Conservation (phyloP, 2,329 filamentous ascomycete genomes). For the Aspergillus aculeatus region DNA sequence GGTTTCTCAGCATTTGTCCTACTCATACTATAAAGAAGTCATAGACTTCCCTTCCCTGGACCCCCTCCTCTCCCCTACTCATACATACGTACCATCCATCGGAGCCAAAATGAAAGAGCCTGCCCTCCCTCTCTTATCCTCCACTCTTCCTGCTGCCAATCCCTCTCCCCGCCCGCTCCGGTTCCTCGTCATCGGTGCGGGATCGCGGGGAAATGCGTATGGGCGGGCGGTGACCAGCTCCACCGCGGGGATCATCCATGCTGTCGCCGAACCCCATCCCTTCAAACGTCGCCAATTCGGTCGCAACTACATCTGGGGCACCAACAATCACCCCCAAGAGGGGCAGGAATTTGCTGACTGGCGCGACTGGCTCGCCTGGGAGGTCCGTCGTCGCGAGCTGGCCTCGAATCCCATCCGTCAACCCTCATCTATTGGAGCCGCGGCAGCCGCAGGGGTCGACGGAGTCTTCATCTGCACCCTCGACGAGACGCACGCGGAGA, state of each 20-base stretch:
- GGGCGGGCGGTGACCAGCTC: slow-evolving; percentile 65
- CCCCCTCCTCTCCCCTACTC: background rate
- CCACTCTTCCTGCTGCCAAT: background rate
- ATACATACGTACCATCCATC: background rate
- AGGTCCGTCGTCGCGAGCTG: slow-evolving; percentile 57
- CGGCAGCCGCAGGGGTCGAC: slow-evolving; percentile 53
- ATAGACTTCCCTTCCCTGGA: background rate
- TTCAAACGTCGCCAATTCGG: slow-evolving; percentile 76
- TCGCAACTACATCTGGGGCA: slow-evolving; percentile 69
- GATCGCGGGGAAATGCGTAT: slow-evolving; percentile 74
- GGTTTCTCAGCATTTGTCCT: background rate
- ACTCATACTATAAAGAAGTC: background rate
- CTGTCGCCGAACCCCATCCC: slow-evolving; percentile 75
- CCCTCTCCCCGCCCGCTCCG: slow-evolving; percentile 46
- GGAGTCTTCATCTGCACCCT: slow-evolving; percentile 72
- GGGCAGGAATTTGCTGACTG: slow-evolving; percentile 73
- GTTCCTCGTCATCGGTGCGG: slow-evolving; percentile 78
- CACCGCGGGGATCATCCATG: slow-evolving; percentile 67
- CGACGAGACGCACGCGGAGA: slow-evolving; percentile 84
- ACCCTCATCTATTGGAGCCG: background rate
- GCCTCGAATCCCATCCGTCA: slow-evolving; percentile 19
- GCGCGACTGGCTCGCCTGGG: slow-evolving; percentile 73
- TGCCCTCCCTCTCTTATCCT: slow-evolving; percentile 8
- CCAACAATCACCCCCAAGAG: slow-evolving; percentile 44
- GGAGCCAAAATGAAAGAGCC: slow-evolving; percentile 23